Conservation (phyloP, 2,329 filamentous ascomycete genomes). For the Drechslera avenae region DNA sequence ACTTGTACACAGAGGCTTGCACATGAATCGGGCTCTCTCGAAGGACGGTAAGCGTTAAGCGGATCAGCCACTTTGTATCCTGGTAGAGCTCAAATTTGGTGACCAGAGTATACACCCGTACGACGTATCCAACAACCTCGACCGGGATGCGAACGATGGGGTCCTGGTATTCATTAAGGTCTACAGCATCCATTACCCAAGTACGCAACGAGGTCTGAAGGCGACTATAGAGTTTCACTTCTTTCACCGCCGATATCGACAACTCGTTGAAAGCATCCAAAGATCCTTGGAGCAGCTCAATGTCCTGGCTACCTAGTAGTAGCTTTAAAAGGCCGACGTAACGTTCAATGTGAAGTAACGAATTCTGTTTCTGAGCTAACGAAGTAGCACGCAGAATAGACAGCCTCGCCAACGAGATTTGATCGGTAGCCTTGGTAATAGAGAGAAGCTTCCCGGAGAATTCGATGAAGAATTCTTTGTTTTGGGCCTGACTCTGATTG, state of each 20-base stretch:
- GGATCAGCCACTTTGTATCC: conserved; percentile 26
- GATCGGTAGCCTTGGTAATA: conserved; percentile 24
- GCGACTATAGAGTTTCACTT: conserved; percentile 21
- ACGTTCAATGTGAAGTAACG: conserved; percentile 26
- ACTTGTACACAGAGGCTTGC: conserved; percentile 16
- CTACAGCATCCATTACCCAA: conserved; percentile 29
- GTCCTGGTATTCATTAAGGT: conserved; percentile 26
- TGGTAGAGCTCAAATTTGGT: conserved; percentile 34
- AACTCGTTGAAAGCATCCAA: conserved; percentile 40
- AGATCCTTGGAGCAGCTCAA: conserved; percentile 19
- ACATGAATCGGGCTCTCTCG: conserved; percentile 17
- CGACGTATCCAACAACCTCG: conserved; percentile 24
- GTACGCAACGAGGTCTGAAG: conserved; percentile 25
- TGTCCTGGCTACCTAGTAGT: conserved; percentile 22
- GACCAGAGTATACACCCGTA: conserved; percentile 26
- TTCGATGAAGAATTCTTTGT: conserved; percentile 37
- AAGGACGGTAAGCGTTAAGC: conserved; percentile 29
- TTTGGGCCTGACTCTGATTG: conserved; percentile 43
- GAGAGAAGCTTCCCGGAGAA: conserved; percentile 30
- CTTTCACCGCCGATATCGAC: conserved; percentile 20
- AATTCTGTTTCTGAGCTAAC: conserved; percentile 28
- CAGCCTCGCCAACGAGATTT: conserved; percentile 29
- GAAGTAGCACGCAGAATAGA: conserved; percentile 36
- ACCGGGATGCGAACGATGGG: conserved; percentile 10
- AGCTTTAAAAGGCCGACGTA: conserved; percentile 32